Evolutionary conservation across 2,329 filamentous ascomycete species (phyloP).

Genomic region (Aspergillus floridensis): DNA sequence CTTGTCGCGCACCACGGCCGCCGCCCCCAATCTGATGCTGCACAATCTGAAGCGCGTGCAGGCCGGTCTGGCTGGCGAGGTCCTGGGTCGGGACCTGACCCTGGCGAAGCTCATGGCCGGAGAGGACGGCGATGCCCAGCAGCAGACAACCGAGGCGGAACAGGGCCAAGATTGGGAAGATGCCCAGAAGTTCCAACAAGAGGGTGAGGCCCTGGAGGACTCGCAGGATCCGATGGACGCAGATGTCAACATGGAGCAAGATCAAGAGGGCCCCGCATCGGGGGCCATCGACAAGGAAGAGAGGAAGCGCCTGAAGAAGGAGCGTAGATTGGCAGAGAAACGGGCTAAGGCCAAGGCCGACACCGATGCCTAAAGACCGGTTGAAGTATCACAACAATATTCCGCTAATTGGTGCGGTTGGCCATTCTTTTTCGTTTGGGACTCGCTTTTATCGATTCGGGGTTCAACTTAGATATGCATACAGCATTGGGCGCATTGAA

Average conservation of each 20-base stretch:
- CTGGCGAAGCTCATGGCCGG: constrained; percentile 37
- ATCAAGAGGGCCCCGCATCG: constrained; percentile 32
- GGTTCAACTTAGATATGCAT: constrained; percentile 11
- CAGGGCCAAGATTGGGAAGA: constrained; percentile 35
- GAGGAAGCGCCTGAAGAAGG: constrained; percentile 56
- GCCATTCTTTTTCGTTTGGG: not conserved
- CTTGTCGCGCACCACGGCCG: constrained; percentile 40
- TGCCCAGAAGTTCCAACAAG: constrained; percentile 38
- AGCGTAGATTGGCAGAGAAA: constrained; percentile 47
- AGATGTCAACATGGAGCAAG: constrained; percentile 39
- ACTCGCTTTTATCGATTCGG: not conserved
- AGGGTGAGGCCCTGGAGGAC: constrained; percentile 47
- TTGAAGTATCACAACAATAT: not conserved
- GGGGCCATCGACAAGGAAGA: constrained; percentile 50
- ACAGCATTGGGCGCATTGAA: constrained; percentile 11
- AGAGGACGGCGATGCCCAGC: constrained; percentile 28
- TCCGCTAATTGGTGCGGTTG: not conserved
- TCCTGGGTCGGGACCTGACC: constrained; percentile 41
- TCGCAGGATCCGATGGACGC: constrained; percentile 37
- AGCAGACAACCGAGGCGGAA: constrained; percentile 15
- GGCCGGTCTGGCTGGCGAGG: constrained; percentile 43
- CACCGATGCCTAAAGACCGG: constrained; percentile 20
- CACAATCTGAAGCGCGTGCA: constrained; percentile 48
- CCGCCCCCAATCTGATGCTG: constrained; percentile 42
- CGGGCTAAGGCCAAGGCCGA: constrained; percentile 38